A percentile compares a stretch with the other conserved stretches of the same genome.
These are phyloP conservation scores for Lenzites betulinus DNA, from an alignment of 768 basidiomycete species.

Conservation along the genomic window DNA sequence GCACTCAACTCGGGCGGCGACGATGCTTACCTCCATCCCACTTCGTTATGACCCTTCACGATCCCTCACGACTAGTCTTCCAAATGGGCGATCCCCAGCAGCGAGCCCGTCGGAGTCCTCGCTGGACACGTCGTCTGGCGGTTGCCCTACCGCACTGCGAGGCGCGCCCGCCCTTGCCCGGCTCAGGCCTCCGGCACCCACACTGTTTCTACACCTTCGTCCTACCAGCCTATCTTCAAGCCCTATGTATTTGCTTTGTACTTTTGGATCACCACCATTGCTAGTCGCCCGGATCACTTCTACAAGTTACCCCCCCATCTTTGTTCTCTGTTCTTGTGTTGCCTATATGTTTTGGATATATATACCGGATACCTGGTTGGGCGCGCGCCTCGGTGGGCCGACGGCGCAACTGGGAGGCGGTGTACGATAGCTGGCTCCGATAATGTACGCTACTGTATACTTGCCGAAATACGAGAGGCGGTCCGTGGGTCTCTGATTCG, in stretches of 20 bases:
- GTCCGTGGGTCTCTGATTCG: background rate
- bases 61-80: constrained; percentile 1
- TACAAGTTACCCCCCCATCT: background rate
- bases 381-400: background rate
- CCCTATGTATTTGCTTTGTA: background rate
- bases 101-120: background rate
- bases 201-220: too few species aligned
- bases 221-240: background rate
- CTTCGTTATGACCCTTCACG: constrained; percentile 7
- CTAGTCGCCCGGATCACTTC: background rate
- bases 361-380: background rate
- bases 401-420: background rate
- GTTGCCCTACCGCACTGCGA: too few species aligned
- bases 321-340: too few species aligned
- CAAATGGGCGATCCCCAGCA: too few species aligned
- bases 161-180: background rate
- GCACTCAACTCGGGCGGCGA: too few species aligned
- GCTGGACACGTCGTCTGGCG: background rate
- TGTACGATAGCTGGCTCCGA: background rate
- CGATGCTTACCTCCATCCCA: background rate
- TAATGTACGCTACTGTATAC: constrained; percentile 1
- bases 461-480: background rate
- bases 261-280: background rate
- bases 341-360: background rate
- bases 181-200: too few species aligned